Base-by-base conservation (phyloP, 352 stramenopile species). In the Blastocystis sp. region DNA sequence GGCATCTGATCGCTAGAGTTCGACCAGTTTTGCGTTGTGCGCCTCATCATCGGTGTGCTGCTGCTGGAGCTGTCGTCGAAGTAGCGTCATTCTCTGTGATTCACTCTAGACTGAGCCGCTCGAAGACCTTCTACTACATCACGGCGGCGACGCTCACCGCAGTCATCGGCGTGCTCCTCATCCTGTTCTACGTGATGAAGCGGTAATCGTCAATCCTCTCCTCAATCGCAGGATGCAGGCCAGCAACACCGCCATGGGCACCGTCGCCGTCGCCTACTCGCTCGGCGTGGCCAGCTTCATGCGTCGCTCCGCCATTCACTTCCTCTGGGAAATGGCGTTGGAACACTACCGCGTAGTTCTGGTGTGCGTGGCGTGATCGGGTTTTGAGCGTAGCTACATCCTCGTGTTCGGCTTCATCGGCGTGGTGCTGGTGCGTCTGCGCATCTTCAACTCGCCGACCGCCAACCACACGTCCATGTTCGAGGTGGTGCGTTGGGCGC, bases 41-140 rank as follows among this genome's bases (percentile, higher is more conserved):
- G 61, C 59, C 53, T 84, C 40, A 5, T 84, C 0, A 38, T 84
- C 23, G 74, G 74, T 48, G 34, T 67, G 19, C 10, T 62, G 1
- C 34, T 84, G 40, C 56, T 84, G 11, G 21, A 52, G 7, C 34
- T 70, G 9, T 67, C 52, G 1, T 69, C 48, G 5, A 62, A 52
- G 74, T 84, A 11, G 0, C 1, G 2, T 40, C 28, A 66, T 2
- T 69, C 10, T 14, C 45, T 2, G 4, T 28, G 10, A 4, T 53
- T 67, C 17, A 45, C 21, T 41, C 52, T 53, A 84, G 74, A 56
- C 61, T 84, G 23, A 84, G 74, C 53, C 59, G 48, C 10, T 84
- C 74, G 4, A 84, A 84, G 56, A 45, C 53, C 23, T 84, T 84
- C 41, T 84, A 84, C 43, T 84, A 84, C 17, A 69, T 84, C 48